Conservation (phyloP, 2,329 filamentous ascomycete species). For the Drechslerella coelobrocha region DNA sequence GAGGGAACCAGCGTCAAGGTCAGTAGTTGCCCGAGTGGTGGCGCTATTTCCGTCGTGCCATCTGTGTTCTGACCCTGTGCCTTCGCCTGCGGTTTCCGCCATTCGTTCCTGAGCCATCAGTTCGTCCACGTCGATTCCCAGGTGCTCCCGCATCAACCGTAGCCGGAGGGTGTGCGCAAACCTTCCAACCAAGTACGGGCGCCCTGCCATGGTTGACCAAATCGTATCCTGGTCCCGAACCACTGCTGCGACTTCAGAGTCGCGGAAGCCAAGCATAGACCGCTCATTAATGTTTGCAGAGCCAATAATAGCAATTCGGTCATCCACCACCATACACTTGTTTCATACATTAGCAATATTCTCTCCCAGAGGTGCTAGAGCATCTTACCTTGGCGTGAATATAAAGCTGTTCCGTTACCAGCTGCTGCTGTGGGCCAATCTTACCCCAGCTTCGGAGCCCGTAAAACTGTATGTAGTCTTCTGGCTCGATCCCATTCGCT, state of each 20-base stretch:
- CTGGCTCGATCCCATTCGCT: slow-evolving; percentile 81
- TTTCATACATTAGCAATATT: neutral
- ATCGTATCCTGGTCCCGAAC: slow-evolving; percentile 94
- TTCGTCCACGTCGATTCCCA: slow-evolving; percentile 93
- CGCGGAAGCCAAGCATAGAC: slow-evolving; percentile 88
- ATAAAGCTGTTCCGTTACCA: slow-evolving; percentile 95
- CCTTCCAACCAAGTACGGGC: slow-evolving; percentile 85
- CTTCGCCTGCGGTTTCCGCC: slow-evolving; percentile 67
- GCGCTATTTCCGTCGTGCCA: slow-evolving; percentile 47
- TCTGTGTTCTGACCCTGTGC: slow-evolving; percentile 37
- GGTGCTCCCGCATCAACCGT: slow-evolving; percentile 93
- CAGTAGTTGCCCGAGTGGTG: slow-evolving; percentile 48
- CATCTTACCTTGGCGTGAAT: slow-evolving; percentile 79
- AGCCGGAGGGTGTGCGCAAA: slow-evolving; percentile 93
- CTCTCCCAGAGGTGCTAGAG: neutral
- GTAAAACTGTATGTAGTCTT: slow-evolving; percentile 95
- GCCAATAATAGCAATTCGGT: slow-evolving; percentile 89
- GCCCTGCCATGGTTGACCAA: slow-evolving; percentile 86
- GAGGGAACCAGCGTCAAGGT: slow-evolving; percentile 37
- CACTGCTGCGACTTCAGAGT: slow-evolving; percentile 89
- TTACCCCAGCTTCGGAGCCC: slow-evolving; percentile 90
- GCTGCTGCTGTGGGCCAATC: slow-evolving; percentile 78
- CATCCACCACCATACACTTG: slow-evolving; percentile 86
- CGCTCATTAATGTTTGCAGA: slow-evolving; percentile 99
- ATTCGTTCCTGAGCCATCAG: slow-evolving; percentile 79